Evolutionary conservation across 192 early-diverging fungal species (phyloP), one percentile per base, ranked within the genome.

Genomic region (Gigaspora rosea): DNA sequence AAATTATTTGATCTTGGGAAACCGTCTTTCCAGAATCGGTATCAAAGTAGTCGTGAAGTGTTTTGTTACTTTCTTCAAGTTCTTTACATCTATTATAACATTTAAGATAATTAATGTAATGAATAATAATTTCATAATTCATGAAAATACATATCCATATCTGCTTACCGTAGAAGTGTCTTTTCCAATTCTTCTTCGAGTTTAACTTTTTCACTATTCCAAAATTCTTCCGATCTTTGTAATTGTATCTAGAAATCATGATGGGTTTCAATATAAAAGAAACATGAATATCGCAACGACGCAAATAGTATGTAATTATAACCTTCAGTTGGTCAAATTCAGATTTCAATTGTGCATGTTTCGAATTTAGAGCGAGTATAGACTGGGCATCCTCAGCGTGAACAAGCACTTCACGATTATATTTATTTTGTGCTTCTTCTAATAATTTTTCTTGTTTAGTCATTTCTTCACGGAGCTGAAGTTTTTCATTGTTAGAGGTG

Each of bases 391-490:
- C 86, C 27, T 84, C 79, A 22, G 91, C 88, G 66, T 92, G 91
- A 22, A 84, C 85, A 7, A 90, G 78, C 27, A 93, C 85, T 76
- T 93, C 90, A 41, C 88, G 84, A 80, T 91, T 86, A 73, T 93
- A 93, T 80, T 89, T 90, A 66, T 89, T 86, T 71, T 91, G 87
- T 18, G 89, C 85, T 48, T 86, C 82, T 78, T 85, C 80, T 1
- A 87, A 81, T 6, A 80, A 59, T 8, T 75, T 78, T 15, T 82
- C 82, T 48, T 91, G 90, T n/a, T 82, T 78, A 59, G 73, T 79
- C 69, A 91, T 80, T 51, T 91, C 90, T 15, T 79, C 80, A 20
- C 81, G 78, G 69, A 83, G 80, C 13, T 89, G 80, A 4, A 78
- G 69, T 22, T 86, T 81, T 27, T 85, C 76, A 33, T 82, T 81